phyloP scores from a whole-genome alignment of 2,329 filamentous ascomycete species.

The Teratosphaeria zuluensis region DNA sequence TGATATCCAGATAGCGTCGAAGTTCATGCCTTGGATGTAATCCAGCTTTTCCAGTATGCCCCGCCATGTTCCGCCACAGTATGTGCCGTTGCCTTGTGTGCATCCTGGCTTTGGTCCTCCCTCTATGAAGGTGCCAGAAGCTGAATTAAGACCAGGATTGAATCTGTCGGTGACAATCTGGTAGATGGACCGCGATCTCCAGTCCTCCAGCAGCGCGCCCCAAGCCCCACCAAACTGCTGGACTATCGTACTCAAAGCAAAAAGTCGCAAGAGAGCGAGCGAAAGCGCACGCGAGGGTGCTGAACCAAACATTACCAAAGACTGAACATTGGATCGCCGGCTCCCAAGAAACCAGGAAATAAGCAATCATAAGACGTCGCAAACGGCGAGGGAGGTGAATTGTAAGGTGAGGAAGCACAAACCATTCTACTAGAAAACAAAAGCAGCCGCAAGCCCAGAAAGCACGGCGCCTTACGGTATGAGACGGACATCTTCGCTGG shows the following conservation, averaged over 20 bases:
- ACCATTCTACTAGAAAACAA: neutral
- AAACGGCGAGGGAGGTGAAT: neutral
- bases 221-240: neutral
- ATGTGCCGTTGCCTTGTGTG: constrained; percentile 11
- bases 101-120: neutral
- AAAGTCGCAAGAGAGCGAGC: neutral
- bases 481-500: neutral
- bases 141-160: constrained; percentile 38
- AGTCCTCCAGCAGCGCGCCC: constrained; percentile 19
- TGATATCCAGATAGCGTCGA: constrained; percentile 40
- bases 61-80: constrained; percentile 33
- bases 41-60: constrained; percentile 33
- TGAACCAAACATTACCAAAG: neutral
- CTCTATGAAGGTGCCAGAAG: constrained; percentile 29
- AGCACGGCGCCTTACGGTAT: neutral
- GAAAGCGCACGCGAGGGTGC: neutral
- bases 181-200: constrained; percentile 49
- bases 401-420: neutral
- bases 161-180: constrained; percentile 50
- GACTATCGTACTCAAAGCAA: neutral
- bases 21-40: constrained; percentile 35
- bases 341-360: neutral
- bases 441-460: neutral
- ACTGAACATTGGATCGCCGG: neutral
- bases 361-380: neutral